Percentiles rank a stretch among this genome's conserved stretches.
Evolutionary conservation across 192 early-diverging fungal genomes (phyloP).

Genomic region (Thoreauomyces humboldtii): DNA sequence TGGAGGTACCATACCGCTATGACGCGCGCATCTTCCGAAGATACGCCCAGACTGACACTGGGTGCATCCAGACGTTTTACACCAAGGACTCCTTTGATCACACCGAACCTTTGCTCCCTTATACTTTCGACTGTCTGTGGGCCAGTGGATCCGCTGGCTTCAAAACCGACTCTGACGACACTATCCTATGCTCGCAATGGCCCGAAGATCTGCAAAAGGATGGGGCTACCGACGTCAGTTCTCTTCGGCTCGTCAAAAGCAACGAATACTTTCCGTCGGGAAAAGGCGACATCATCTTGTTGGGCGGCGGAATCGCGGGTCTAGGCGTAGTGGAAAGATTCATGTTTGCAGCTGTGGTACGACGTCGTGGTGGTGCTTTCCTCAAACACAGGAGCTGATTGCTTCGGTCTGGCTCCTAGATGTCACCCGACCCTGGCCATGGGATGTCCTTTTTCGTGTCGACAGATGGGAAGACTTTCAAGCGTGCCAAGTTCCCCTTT

Average conservation of each 20-base stretch:
- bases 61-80: conserved; percentile 5
- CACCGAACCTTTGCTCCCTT: not conserved
- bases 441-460: conserved; percentile 53
- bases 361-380: not conserved
- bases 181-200: conserved; percentile 68
- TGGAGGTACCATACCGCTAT: too few species aligned
- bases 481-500: conserved; percentile 55
- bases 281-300: conserved; percentile 40
- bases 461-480: conserved; percentile 63
- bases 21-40: too few species aligned
- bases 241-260: conserved; percentile 60
- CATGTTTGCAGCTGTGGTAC: conserved; percentile 56
- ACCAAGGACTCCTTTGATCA: not conserved
- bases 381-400: too few species aligned
- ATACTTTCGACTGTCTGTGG: conserved; percentile 14
- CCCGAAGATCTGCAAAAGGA: conserved; percentile 27
- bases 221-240: conserved; percentile 18
- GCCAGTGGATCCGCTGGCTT: conserved; percentile 10
- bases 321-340: conserved; percentile 70
- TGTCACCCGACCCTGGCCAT: conserved; percentile 54
- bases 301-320: conserved; percentile 70
- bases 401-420: conserved; percentile 19
- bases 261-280: conserved; percentile 71
- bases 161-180: conserved; percentile 34
- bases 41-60: too few species aligned